phyloP scores from a whole-genome alignment of 345 rosid genomes.

The Arabidopsis thaliana region TAIR10.1 NC_003076.8:3681001-3681500 shows the following conservation, averaged over 20 bases:
- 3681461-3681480: neutral
- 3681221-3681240: neutral
- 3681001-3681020: neutral
- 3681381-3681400: slow-evolving; percentile 66
- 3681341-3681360: slow-evolving; percentile 94
- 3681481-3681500: slow-evolving; percentile 78
- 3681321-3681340: slow-evolving; percentile 98
- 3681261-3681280: slow-evolving; percentile 37
- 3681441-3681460: slow-evolving; percentile 10
- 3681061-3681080: slow-evolving; percentile 77
- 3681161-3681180: slow-evolving; percentile 77
- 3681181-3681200: slow-evolving; percentile 6
- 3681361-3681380: slow-evolving; percentile 99
- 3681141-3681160: slow-evolving; percentile 99
- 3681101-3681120: slow-evolving; percentile 99
- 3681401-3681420: slow-evolving; percentile 19
- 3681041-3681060: slow-evolving; percentile 24
- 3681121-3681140: slow-evolving; percentile 99
- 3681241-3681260: slow-evolving; percentile 14
- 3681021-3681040: neutral
- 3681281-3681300: slow-evolving; percentile 91
- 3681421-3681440: slow-evolving; percentile 22
- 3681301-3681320: slow-evolving; percentile 85
- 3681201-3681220: slow-evolving; percentile 17
- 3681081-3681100: slow-evolving; percentile 99